Percentiles rank a stretch among this genome's conserved stretches.
Evolutionary conservation across 202 grass and related monocot species (phyloP).

Genomic region (Saccharum hybrid): DNA sequence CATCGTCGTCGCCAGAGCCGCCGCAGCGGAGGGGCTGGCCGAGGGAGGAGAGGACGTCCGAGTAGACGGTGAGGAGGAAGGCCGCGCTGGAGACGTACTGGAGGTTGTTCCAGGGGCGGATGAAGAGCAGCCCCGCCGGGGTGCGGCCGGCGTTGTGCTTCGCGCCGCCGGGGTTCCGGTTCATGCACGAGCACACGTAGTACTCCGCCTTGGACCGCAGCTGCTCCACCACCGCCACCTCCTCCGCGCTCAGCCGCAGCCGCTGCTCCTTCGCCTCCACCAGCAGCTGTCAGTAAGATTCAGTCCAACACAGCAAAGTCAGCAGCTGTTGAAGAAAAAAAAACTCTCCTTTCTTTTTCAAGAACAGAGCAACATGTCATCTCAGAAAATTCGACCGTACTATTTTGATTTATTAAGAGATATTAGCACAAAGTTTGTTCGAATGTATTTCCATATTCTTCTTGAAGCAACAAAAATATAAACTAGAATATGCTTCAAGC

Average conservation of each 20-base stretch:
- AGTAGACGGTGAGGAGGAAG: slow-evolving; percentile 76
- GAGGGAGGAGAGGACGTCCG: slow-evolving; percentile 59
- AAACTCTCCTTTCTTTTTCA: neutral
- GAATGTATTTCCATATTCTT: neutral
- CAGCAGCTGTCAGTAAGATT: slow-evolving; percentile 59
- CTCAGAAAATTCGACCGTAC: neutral
- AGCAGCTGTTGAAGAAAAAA: neutral
- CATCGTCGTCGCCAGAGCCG: neutral
- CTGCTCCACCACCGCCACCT: slow-evolving; percentile 58
- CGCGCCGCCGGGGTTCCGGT: slow-evolving; percentile 62
- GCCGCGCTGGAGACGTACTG: slow-evolving; percentile 81
- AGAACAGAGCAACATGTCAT: neutral
- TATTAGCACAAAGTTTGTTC: neutral
- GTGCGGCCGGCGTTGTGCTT: slow-evolving; percentile 76
- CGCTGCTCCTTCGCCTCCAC: slow-evolving; percentile 54
- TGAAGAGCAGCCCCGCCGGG: slow-evolving; percentile 76
- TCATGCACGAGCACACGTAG: slow-evolving; percentile 89
- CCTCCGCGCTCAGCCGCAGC: slow-evolving; percentile 37
- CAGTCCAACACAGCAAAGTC: neutral
- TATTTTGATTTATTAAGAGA: neutral
- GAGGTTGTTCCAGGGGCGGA: slow-evolving; percentile 94
- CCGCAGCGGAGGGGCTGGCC: slow-evolving; percentile 54
- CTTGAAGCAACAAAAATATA: neutral
- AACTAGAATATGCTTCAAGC: neutral
- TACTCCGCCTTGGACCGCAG: slow-evolving; percentile 65